These are phyloP conservation scores for Tillandsia leiboldiana DNA, from an alignment of 176 grass and related monocot genomes.

Conservation along the genomic window DNA sequence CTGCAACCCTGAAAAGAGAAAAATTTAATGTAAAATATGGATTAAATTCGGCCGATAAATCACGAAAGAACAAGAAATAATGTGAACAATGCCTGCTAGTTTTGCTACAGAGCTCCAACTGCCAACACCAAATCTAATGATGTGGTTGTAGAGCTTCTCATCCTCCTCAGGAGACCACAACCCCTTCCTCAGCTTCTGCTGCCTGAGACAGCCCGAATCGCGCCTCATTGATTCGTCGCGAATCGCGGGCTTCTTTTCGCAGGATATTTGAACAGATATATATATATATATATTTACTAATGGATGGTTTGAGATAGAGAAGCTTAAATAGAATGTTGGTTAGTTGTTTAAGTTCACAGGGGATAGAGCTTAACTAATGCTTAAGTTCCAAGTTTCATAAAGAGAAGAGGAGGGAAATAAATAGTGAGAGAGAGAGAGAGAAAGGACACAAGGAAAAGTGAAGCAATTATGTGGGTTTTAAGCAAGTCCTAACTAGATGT, in stretches of 20 bases:
- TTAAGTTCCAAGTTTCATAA: not conserved
- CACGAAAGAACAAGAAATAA: slow-evolving; percentile 6
- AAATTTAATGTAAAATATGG: not conserved
- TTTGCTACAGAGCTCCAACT: slow-evolving; percentile 87
- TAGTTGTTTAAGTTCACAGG: no score
- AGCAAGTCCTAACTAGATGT: slow-evolving; percentile 36
- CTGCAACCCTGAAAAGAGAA: slow-evolving; percentile 50
- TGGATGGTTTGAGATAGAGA: not conserved
- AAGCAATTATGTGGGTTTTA: slow-evolving; percentile 59
- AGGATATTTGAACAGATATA: no score
- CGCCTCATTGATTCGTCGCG: slow-evolving; percentile 39
- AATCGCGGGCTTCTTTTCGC: no score
- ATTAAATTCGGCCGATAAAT: not conserved
- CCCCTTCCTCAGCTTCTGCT: slow-evolving; percentile 82
- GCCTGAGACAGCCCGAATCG: slow-evolving; percentile 31
- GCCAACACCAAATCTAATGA: slow-evolving; percentile 72
- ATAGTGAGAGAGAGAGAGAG: not conserved
- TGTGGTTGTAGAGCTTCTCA: slow-evolving; percentile 92
- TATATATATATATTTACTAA: not conserved
- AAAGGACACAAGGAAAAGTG: not conserved
- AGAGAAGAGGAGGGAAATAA: not conserved
- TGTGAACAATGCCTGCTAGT: slow-evolving; percentile 43
- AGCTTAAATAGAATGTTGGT: no score
- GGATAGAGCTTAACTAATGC: not conserved
- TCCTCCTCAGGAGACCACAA: slow-evolving; percentile 88